These are phyloP conservation scores for Globisporangium recalcitrans DNA, from an alignment of 352 stramenopile genomes.

Conservation along the genomic window DNA sequence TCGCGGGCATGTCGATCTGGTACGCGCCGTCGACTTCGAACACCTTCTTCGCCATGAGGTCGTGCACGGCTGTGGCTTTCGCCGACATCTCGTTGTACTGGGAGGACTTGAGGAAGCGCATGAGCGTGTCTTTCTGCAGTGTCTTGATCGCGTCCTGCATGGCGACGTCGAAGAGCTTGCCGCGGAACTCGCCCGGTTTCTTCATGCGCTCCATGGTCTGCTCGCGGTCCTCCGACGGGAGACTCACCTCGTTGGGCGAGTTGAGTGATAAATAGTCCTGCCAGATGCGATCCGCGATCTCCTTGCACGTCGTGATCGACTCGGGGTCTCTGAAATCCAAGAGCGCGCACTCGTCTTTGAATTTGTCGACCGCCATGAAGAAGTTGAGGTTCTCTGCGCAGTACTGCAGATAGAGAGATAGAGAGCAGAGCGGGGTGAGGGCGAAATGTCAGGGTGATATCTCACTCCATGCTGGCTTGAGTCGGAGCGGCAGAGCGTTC, in stretches of 20 bases:
- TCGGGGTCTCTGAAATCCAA: constrained; percentile 78
- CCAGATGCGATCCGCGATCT: constrained; percentile 83
- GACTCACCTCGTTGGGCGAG: constrained; percentile 78
- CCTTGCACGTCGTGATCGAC: constrained; percentile 72
- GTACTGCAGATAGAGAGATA: constrained; percentile 29
- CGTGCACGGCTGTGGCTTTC: constrained; percentile 46
- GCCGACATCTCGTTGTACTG: constrained; percentile 76
- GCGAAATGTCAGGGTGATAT: not conserved
- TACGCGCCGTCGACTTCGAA: constrained; percentile 66
- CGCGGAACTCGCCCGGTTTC: constrained; percentile 61
- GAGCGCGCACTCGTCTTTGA: constrained; percentile 76
- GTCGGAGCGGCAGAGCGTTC: not conserved
- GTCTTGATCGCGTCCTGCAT: constrained; percentile 84
- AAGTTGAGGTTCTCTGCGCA: constrained; percentile 84
- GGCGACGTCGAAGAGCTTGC: constrained; percentile 79
- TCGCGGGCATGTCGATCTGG: constrained; percentile 52
- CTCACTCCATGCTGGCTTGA: not conserved
- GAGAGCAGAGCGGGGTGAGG: too few species aligned
- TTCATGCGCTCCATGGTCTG: constrained; percentile 83
- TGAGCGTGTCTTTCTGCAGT: constrained; percentile 75
- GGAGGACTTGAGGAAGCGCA: constrained; percentile 67
- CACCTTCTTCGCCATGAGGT: constrained; percentile 59
- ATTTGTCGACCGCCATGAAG: constrained; percentile 86
- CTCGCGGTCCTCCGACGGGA: constrained; percentile 72
- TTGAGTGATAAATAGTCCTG: constrained; percentile 80